phyloP scores from a whole-genome alignment of 305 asterid genomes.

The Coffea humblotiana region DNA sequence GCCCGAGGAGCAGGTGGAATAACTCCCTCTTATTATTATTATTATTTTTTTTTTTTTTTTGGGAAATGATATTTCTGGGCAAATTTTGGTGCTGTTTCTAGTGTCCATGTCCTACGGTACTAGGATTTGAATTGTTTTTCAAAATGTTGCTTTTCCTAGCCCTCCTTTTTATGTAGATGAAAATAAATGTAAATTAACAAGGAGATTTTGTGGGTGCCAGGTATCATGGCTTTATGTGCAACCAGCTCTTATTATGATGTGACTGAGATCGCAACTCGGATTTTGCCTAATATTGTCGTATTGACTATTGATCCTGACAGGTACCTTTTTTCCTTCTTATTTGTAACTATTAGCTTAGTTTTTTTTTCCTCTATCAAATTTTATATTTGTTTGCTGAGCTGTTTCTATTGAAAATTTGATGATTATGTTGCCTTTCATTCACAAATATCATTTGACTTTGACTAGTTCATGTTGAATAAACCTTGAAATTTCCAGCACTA shows the following conservation, averaged over 20 bases:
- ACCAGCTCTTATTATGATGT: conserved; percentile 91
- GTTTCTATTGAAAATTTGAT: background rate
- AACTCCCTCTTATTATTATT: conserved; percentile 10
- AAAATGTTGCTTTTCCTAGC: background rate
- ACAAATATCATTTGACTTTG: background rate
- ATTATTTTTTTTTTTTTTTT: background rate
- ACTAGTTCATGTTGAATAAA: background rate
- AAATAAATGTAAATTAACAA: conserved; percentile 13
- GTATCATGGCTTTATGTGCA: conserved; percentile 94
- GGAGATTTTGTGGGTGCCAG: conserved; percentile 41
- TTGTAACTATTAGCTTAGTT: conserved; percentile 20
- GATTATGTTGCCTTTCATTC: background rate
- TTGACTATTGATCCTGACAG: conserved; percentile 97
- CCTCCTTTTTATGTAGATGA: background rate
- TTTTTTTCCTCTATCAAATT: conserved; percentile 20
- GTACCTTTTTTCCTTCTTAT: conserved; percentile 32
- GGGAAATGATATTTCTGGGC: background rate
- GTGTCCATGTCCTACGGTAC: background rate
- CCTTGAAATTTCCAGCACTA: background rate
- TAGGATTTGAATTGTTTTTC: background rate
- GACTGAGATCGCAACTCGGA: conserved; percentile 93
- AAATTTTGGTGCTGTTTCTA: conserved; percentile 9
- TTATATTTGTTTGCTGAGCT: background rate
- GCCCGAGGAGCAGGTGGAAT: conserved; percentile 97
- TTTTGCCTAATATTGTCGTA: conserved; percentile 85